Conservation (phyloP, 2,329 filamentous ascomycete species). For the Cercospora sojina region DNA sequence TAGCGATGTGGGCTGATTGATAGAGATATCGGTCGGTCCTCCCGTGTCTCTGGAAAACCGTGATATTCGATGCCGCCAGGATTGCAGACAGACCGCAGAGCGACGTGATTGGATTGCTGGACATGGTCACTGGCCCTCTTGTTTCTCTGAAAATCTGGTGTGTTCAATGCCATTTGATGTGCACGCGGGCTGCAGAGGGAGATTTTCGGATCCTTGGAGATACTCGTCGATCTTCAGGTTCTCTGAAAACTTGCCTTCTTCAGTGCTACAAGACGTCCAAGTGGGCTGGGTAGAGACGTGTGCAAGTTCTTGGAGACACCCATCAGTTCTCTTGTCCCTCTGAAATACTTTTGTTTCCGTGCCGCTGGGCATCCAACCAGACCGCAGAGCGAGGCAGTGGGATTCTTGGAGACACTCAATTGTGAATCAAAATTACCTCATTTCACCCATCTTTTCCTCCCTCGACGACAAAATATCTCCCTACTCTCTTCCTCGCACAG, state of each 20-base stretch:
- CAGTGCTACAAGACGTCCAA: not conserved
- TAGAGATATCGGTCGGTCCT: not conserved
- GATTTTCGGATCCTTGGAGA: not conserved
- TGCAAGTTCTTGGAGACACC: not conserved
- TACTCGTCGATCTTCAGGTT: not conserved
- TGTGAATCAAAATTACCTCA: not conserved
- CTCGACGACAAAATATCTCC: slow-evolving; percentile 76
- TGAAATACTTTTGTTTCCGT: not conserved
- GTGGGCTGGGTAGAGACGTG: not conserved
- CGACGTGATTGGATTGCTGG: not conserved
- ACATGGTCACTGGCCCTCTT: not conserved
- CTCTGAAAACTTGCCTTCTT: not conserved
- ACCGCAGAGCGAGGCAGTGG: not conserved
- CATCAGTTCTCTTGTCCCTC: not conserved
- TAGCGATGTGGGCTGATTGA: not conserved
- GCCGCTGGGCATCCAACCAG: not conserved
- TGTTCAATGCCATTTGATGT: not conserved
- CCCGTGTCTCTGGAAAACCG: not conserved
- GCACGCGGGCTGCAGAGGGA: not conserved
- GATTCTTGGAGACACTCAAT: not conserved
- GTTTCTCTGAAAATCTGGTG: not conserved
- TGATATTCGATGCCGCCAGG: not conserved
- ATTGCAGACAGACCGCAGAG: not conserved
- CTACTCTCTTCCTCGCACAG: slow-evolving; percentile 64
- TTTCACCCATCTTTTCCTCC: slow-evolving; percentile 48